A percentile compares a stretch with the other conserved stretches of the same genome.
Conservation (phyloP, 306 rosid genomes). For the Begonia masoniana region DNA sequence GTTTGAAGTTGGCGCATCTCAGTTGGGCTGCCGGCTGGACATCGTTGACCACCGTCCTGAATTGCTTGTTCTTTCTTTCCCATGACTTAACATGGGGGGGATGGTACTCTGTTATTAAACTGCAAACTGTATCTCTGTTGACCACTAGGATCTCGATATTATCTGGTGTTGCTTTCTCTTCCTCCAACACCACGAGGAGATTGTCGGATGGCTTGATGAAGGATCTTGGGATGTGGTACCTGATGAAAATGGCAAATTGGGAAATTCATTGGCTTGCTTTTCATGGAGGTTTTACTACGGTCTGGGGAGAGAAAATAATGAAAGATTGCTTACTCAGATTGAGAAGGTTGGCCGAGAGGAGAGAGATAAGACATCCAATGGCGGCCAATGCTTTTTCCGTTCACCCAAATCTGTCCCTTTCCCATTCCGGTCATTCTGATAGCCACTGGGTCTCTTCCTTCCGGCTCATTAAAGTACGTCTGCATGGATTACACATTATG, state of each 20-base stretch:
- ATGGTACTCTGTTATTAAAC: slow-evolving; percentile 22
- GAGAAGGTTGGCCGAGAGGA: slow-evolving; percentile 39
- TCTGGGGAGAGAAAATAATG: background rate
- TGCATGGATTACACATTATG: background rate
- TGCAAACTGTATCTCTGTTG: slow-evolving; percentile 67
- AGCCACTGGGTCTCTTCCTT: slow-evolving; percentile 56
- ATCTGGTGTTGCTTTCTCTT: slow-evolving; percentile 24
- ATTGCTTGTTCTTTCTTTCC: slow-evolving; percentile 20
- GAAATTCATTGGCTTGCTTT: background rate
- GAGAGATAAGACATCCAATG: slow-evolving; percentile 68
- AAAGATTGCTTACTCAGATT: slow-evolving; percentile 35
- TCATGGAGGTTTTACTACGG: background rate
- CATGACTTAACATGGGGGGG: slow-evolving; percentile 56
- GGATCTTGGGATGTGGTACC: slow-evolving; percentile 81
- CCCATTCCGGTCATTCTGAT: slow-evolving; percentile 70
- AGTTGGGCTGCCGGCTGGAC: slow-evolving; percentile 22
- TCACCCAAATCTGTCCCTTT: slow-evolving; percentile 77
- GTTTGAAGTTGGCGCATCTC: slow-evolving; percentile 29
- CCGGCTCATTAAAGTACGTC: slow-evolving; percentile 42
- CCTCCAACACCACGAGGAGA: slow-evolving; percentile 60
- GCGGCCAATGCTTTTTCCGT: slow-evolving; percentile 68
- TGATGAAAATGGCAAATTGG: slow-evolving; percentile 6
- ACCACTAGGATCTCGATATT: slow-evolving; percentile 39
- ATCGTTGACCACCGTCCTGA: slow-evolving; percentile 1
- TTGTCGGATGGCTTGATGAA: slow-evolving; percentile 36